Base-by-base conservation (phyloP, 2,329 filamentous ascomycete species). In the Coniella lustricola region DNA sequence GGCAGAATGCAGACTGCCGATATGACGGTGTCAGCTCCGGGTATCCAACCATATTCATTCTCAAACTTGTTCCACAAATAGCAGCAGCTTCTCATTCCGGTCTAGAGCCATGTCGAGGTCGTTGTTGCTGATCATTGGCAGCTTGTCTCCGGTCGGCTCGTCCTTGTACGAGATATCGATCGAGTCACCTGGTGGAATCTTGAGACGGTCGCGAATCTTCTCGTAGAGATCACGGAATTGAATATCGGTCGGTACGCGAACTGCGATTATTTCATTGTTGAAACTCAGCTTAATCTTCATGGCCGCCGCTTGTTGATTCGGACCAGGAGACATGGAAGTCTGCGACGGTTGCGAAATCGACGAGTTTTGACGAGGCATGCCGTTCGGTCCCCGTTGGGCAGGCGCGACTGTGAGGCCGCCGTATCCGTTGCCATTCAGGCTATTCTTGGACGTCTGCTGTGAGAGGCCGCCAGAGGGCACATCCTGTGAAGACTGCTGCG, bases 281-380 rank as follows among this genome's bases (percentile, higher is more conserved):
- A 89, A 96, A 70, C 87, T 93, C 46, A 96, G 85, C 70, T 97
- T 97, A 64, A 97, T 87, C 67, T 96, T 97, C 72, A 96, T 84
- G 3, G 81, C 77, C 7, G 75, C 69, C 7, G 69, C 62, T 31
- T 66, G 63, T 47, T 73, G 68, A 52, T 67, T 69, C 44, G 74
- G 63, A 16, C 68, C 72, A 1, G 73, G 72, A 9, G 73, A 73
- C 50, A 82, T 65, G 5, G 77, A 84, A 33, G 75, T 77, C 43
- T 78, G 74, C 0, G 75, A 77, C 5, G 74, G 73, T 48, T 77
- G 75, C 3, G 73, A 74, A 2, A 75, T 59, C 17, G 69, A 72
- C 13, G 69, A 76, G 10, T 64, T 59, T 55, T 76, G 75, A 34
- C 69, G 68, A 5, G 66, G 63, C 51, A 70, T 66, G n/a, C 61